These are phyloP conservation scores for Pterocarpus santalinus DNA, from an alignment of 306 rosid genomes.

Conservation along the genomic window DNA sequence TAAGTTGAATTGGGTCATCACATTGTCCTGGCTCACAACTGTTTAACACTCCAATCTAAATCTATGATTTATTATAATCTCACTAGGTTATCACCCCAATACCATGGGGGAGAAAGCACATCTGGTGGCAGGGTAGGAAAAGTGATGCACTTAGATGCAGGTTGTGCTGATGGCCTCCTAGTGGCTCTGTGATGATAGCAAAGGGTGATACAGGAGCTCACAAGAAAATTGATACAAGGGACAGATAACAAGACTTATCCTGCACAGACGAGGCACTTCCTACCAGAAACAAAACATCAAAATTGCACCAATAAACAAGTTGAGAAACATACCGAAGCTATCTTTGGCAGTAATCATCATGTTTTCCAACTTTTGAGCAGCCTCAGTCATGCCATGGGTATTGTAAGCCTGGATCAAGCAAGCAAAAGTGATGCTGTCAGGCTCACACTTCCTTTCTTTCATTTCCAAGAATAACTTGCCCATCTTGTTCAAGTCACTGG, in stretches of 20 bases:
- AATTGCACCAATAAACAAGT: conserved; percentile 30
- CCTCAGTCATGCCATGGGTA: conserved; percentile 74
- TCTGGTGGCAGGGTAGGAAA: conserved; percentile 11
- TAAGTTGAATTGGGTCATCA: too few species aligned
- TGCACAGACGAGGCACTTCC: not conserved
- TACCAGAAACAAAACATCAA: not conserved
- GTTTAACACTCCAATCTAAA: too few species aligned
- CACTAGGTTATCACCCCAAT: conserved; percentile 10
- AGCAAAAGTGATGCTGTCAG: conserved; percentile 72
- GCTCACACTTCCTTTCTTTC: conserved; percentile 74
- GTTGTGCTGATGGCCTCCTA: not conserved
- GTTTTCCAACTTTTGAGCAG: conserved; percentile 65
- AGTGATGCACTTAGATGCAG: not conserved
- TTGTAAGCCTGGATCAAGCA: conserved; percentile 79
- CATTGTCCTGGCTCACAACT: too few species aligned
- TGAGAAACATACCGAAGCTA: conserved; percentile 50
- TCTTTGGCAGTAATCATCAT: conserved; percentile 58
- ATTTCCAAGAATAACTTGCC: conserved; percentile 68
- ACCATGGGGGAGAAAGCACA: not conserved
- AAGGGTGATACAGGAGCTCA: not conserved
- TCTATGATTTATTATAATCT: not conserved
- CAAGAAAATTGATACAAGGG: not conserved
- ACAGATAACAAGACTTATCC: conserved; percentile 3
- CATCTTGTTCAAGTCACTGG: conserved; percentile 74
- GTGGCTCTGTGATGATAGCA: conserved; percentile 4